Conservation (phyloP, 2,329 filamentous ascomycete species). For the Fusarium liriodendri region DNA sequence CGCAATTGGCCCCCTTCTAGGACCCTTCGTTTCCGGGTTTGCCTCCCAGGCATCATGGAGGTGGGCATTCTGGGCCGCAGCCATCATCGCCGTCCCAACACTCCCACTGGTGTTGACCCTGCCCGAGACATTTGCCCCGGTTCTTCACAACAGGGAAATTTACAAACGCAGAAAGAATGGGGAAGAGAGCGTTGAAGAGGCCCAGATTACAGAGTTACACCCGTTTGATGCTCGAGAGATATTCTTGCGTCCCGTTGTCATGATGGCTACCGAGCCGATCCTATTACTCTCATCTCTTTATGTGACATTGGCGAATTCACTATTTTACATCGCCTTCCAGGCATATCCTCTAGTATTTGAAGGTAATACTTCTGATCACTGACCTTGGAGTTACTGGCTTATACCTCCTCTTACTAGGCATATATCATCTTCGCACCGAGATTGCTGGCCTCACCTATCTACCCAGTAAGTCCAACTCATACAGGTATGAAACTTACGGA, state of each 20-base stretch:
- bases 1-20: constrained; percentile 53
- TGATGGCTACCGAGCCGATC: constrained; percentile 62
- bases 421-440: constrained; percentile 59
- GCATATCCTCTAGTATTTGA: constrained; percentile 63
- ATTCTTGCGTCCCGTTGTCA: constrained; percentile 60
- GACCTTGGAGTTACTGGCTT: background rate
- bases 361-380: constrained; percentile 7
- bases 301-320: constrained; percentile 62
- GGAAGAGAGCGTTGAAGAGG: constrained; percentile 45
- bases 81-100: constrained; percentile 43
- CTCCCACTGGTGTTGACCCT: constrained; percentile 50
- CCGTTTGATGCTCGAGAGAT: constrained; percentile 55
- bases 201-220: constrained; percentile 50
- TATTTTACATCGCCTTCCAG: constrained; percentile 63
- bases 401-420: constrained; percentile 17
- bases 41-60: constrained; percentile 56
- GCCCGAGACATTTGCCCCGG: constrained; percentile 61
- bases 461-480: constrained; percentile 51
- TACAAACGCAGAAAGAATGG: constrained; percentile 56
- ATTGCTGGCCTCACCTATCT: constrained; percentile 60
- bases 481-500: no score
- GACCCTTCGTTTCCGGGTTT: constrained; percentile 65
- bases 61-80: constrained; percentile 55
- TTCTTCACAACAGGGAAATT: constrained; percentile 62
- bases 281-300: constrained; percentile 60